A percentile compares a stretch with the other conserved stretches of the same genome.
phyloP scores from a whole-genome alignment of 2,329 filamentous ascomycete species.

The Thelonectria olida region DNA sequence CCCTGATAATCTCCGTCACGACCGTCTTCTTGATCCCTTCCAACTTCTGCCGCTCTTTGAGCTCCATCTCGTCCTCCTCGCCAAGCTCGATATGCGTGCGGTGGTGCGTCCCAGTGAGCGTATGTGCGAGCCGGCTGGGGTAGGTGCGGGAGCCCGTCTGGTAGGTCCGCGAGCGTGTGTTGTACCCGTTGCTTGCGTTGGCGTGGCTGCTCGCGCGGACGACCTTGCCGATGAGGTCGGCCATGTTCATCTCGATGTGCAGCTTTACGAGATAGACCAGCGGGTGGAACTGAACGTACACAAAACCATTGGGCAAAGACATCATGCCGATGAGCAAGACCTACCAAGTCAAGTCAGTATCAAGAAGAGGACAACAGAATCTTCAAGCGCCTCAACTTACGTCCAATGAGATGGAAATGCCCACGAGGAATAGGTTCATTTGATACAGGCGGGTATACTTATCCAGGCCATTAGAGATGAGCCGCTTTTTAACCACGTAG shows the following conservation, averaged over 20 bases:
- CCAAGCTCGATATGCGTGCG: slow-evolving; percentile 37
- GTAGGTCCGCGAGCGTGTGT: slow-evolving; percentile 30
- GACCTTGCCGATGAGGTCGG: slow-evolving; percentile 13
- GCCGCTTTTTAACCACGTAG: slow-evolving; percentile 51
- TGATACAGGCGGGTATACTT: slow-evolving; percentile 58
- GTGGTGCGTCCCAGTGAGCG: slow-evolving; percentile 23
- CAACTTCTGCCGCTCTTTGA: slow-evolving; percentile 34
- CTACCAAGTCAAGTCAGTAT: neutral
- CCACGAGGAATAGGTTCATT: neutral
- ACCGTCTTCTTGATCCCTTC: slow-evolving; percentile 37
- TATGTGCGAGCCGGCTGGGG: slow-evolving; percentile 29
- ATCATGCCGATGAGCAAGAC: slow-evolving; percentile 7
- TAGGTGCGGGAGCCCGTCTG: slow-evolving; percentile 25
- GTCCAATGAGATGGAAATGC: slow-evolving; percentile 2
- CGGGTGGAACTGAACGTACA: slow-evolving; percentile 13
- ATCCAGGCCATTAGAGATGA: slow-evolving; percentile 56
- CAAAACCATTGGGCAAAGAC: slow-evolving; percentile 10
- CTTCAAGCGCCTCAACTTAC: neutral
- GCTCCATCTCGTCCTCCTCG: slow-evolving; percentile 38
- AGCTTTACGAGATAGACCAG: slow-evolving; percentile 9
- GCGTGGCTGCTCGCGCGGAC: slow-evolving; percentile 2
- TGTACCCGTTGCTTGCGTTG: slow-evolving; percentile 24
- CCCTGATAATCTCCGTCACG: slow-evolving; percentile 30
- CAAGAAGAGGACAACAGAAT: neutral
- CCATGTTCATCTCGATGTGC: slow-evolving; percentile 18